Conservation (phyloP, 441 rosid genomes). For the Eutrema salsugineum region DNA sequence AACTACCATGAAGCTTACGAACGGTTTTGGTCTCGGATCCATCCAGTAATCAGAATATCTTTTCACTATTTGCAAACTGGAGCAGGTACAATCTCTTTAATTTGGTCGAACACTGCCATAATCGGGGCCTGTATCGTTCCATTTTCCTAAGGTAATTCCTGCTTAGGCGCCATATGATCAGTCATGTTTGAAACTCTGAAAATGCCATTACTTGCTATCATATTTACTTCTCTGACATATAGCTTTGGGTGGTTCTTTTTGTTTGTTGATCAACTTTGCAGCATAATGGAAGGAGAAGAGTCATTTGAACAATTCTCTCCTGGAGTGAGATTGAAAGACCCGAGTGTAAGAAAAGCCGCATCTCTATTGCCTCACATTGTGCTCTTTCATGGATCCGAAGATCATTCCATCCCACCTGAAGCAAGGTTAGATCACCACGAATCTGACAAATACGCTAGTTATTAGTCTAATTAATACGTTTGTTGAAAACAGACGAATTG, state of each 20-base stretch:
- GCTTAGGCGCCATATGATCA: neutral
- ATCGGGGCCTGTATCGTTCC: constrained; percentile 81
- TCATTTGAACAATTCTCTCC: constrained; percentile 61
- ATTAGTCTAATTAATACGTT: neutral
- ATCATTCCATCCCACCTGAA: constrained; percentile 63
- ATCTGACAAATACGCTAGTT: neutral
- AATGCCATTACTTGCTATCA: neutral
- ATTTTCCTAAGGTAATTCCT: constrained; percentile 70
- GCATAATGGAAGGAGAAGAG: constrained; percentile 80
- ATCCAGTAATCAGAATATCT: neutral
- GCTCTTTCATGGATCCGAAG: constrained; percentile 70
- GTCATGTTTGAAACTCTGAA: neutral
- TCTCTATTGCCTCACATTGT: constrained; percentile 52
- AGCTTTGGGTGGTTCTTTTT: neutral
- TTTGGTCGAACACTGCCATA: constrained; percentile 80
- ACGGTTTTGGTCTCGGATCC: neutral
- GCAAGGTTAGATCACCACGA: constrained; percentile 46
- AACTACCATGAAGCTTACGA: neutral
- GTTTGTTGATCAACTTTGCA: constrained; percentile 18
- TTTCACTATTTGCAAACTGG: constrained; percentile 14
- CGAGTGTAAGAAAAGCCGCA: constrained; percentile 37
- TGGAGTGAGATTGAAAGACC: constrained; percentile 46
- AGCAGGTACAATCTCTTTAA: constrained; percentile 81
- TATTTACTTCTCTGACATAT: neutral
- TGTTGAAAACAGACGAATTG: neutral